These are phyloP conservation scores for Cinnamomum micranthum DNA, from an alignment of 164 flowering plant genomes.

Conservation along the genomic window DNA sequence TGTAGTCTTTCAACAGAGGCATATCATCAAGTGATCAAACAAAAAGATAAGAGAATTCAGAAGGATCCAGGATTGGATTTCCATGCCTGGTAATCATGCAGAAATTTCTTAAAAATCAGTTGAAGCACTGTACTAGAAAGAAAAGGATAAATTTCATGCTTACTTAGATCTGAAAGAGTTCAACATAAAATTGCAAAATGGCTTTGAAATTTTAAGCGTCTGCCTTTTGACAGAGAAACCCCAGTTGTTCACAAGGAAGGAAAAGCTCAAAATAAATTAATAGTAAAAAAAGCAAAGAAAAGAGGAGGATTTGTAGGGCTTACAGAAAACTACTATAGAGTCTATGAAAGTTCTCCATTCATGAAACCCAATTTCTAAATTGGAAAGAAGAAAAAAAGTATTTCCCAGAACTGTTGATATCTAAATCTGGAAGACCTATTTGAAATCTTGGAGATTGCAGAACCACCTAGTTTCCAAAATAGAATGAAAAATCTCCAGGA, in stretches of 20 bases:
- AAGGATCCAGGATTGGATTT: background rate
- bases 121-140: background rate
- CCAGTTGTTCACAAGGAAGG: background rate
- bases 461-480: constrained; percentile 8
- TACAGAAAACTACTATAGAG: background rate
- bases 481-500: background rate
- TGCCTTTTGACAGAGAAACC: background rate
- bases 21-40: background rate
- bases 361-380: constrained; percentile 1
- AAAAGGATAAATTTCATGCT: background rate
- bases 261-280: background rate
- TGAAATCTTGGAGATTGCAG: background rate
- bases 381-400: background rate
- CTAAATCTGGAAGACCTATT: too few species aligned
- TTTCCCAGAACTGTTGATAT: background rate
- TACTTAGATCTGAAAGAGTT: background rate
- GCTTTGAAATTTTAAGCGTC: background rate
- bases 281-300: too few species aligned
- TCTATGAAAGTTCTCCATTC: background rate
- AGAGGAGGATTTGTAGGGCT: background rate
- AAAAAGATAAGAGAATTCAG: background rate
- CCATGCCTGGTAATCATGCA: background rate
- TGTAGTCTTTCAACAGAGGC: background rate
- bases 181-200: background rate
- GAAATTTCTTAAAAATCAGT: background rate